A percentile compares a stretch with the other conserved stretches of the same genome.
Evolutionary conservation across 73 alveolate species (phyloP).

Genomic region (Tetrahymena elliotti): DNA sequence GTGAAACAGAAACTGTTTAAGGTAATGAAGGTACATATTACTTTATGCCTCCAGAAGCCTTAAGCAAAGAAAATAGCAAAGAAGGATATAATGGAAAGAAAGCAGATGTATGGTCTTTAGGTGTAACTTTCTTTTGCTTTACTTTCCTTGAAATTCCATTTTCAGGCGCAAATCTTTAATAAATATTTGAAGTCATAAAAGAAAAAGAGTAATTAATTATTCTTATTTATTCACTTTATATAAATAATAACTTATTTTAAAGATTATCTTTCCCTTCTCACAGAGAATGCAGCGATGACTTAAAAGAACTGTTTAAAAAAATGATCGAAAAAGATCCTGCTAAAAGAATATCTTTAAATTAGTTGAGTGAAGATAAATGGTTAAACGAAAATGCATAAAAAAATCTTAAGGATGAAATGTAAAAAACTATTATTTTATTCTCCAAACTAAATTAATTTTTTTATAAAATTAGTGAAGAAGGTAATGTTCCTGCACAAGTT

Average conservation of each 20-base stretch:
- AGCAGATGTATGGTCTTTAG: constrained; percentile 95
- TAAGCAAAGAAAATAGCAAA: constrained; percentile 51
- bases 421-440: neutral
- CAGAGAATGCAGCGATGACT: constrained; percentile 54
- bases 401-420: constrained; percentile 26
- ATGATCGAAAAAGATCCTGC: constrained; percentile 84
- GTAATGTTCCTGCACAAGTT: neutral
- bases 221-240: neutral
- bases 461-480: neutral
- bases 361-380: constrained; percentile 23
- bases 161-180: constrained; percentile 64
- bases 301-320: constrained; percentile 48
- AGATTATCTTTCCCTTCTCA: constrained; percentile 47
- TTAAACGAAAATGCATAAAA: neutral
- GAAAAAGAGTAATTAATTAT: constrained; percentile 17
- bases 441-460: neutral
- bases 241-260: neutral
- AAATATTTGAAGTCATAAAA: constrained; percentile 60
- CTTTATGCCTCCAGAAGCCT: constrained; percentile 95
- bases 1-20: constrained; percentile 60
- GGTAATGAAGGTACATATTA: constrained; percentile 89
- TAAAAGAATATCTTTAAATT: constrained; percentile 38
- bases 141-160: constrained; percentile 78
- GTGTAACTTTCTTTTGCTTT: constrained; percentile 80
- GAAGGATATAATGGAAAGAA: constrained; percentile 85